These are phyloP conservation scores for Meira nashicola DNA, from an alignment of 1,284 basidiomycete genomes.

Conservation along the genomic window DNA sequence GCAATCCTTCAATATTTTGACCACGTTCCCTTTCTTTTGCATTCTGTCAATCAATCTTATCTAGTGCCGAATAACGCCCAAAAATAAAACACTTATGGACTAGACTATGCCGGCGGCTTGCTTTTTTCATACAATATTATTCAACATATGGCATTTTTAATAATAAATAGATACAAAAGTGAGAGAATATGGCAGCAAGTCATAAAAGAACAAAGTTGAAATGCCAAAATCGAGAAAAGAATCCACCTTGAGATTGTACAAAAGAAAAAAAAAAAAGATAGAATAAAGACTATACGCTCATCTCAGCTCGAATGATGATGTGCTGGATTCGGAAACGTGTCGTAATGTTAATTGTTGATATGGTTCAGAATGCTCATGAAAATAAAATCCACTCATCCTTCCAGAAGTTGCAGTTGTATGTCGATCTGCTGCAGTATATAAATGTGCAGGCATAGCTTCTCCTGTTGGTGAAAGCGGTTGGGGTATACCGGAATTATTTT, in stretches of 20 bases:
- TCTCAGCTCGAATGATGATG: constrained; percentile 55
- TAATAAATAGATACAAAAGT: no score
- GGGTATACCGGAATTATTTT: neutral
- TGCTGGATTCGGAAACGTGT: constrained; percentile 52
- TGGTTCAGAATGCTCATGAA: constrained; percentile 83
- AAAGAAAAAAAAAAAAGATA: neutral
- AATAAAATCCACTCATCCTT: constrained; percentile 84
- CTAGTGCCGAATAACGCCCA: no score
- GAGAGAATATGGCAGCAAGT: no score
- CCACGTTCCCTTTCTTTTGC: no score
- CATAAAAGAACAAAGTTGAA: no score
- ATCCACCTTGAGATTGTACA: neutral
- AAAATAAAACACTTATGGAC: no score
- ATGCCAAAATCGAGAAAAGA: neutral
- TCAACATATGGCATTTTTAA: no score
- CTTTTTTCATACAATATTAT: no score
- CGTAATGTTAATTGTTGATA: constrained; percentile 57
- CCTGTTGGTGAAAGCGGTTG: neutral
- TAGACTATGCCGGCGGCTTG: no score
- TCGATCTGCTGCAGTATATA: neutral
- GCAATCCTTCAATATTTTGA: no score
- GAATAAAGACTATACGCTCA: no score
- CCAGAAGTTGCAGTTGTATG: constrained; percentile 16
- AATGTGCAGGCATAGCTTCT: constrained; percentile 1
- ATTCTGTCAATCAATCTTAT: no score